Evolutionary conservation across 148 eudicot species (phyloP), one percentile per base, ranked within the genome.

Genomic region (Dysphania ambrosioides): DNA sequence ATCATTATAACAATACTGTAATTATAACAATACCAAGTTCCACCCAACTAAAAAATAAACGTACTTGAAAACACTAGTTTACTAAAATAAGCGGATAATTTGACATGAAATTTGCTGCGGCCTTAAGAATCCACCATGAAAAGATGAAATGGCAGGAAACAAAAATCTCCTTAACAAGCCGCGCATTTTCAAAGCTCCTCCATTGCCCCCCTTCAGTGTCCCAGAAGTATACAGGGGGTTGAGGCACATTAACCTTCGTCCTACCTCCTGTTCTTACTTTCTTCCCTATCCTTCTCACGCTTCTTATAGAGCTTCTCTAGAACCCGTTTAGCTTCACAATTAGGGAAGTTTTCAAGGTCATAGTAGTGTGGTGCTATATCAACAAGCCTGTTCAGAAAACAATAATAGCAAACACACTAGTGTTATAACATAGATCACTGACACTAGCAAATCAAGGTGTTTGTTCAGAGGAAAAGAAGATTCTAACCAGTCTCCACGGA

Each of bases 401-500:
- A 62, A 36, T 16, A 32, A 21, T 24, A 53, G 13, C 44, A 35
- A 27, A 34, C 12, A n/a, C 16, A 68, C 30, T n/a, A 21, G 11
- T 0, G 6, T 2, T n/a, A 29, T 40, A 32, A 34, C 24, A 64
- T 13, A 4, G 36, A 41, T 30, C n/a, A 10, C 26, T 47, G 53
- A 47, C 4, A 47, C 49, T 66, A 26, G 44, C 34, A 30, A 73
- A 79, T 49, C 29, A 61, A 51, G 23, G 1, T 44, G 23, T 19
- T 6, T 41, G 9, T 38, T 31, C 27, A 31, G 3, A 63, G 32
- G 66, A 49, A 72, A 56, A 65, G 38, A 34, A 12, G 36, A 64
- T 74, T n/a, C 96, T 86, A 57, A 95, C 99, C 99, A 95, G 82
- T 95, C 99, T 15, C 99, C 99, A 73, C 92, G 91, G 62, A 95